Evolutionary conservation across 2,329 filamentous ascomycete genomes (phyloP), one percentile per base, ranked within the genome.

Genomic region (Calycina herbarum): DNA sequence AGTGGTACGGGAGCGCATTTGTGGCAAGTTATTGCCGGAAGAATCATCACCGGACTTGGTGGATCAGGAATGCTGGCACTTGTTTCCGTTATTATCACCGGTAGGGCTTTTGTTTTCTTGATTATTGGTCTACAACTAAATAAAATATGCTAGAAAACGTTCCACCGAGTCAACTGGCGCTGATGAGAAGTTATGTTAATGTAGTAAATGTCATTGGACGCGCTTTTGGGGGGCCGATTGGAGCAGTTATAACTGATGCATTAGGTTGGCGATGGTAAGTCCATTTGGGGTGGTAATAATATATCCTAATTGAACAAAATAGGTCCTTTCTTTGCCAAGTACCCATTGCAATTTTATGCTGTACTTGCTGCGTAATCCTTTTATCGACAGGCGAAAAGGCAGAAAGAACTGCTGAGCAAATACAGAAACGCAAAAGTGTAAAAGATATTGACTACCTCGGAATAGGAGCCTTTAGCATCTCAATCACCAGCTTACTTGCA

Each of bases 11-110:
- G 45, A 10, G 45, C 1, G n/a, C 45, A 48, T 48, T 20, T 48
- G n/a, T 48, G 45, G 45, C 45, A 48, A 48, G n/a, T 48, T 20
- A 48, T 48, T 3, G 45, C n/a, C 24, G 45, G 45, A 3, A 48
- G 45, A 48, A 48, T 48, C 45, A 48, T 48, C 45, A 48, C 45
- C 8, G 45, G 45, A 48, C 45, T 48, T 48, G 45, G 45, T 48
- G 45, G 45, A 11, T 48, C 45, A 24, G 45, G 45, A 48, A 48
- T 48, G 45, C n/a, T 48, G 7, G 45, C 45, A 20, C 45, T 48
- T 20, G 45, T 48, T 2, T 48, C 45, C 8, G 45, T 48, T 8
- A 48, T 48, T 10, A 20, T 48, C 45, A 48, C 45, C 17, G 45
- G 45, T 48, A 48, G 8, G 45, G 24, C n/a, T 10, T 6, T 7